These are phyloP conservation scores for Pseudevernia furfuracea DNA, from an alignment of 495 filamentous ascomycete species.

Conservation along the genomic window DNA sequence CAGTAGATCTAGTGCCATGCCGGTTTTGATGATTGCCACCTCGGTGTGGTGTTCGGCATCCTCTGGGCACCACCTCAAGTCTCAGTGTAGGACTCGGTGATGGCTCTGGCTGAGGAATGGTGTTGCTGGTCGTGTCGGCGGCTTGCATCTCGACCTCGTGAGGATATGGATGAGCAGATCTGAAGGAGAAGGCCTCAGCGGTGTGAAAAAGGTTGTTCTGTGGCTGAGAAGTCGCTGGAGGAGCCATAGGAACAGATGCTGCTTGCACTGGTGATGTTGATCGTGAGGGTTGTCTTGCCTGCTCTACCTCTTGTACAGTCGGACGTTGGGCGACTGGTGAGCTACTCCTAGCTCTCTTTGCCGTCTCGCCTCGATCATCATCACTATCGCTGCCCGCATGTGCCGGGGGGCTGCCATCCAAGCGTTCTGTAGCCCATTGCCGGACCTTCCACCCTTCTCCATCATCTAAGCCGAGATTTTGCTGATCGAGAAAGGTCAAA, in stretches of 20 bases:
- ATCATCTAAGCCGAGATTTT: conserved; percentile 66
- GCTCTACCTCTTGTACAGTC: conserved; percentile 35
- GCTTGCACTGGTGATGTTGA: conserved; percentile 36
- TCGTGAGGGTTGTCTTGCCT: conserved; percentile 33
- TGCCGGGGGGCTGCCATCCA: conserved; percentile 50
- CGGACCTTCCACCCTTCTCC: conserved; percentile 76
- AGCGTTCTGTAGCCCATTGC: conserved; percentile 75
- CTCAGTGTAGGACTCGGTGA: conserved; percentile 39
- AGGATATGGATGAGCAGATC: conserved; percentile 58
- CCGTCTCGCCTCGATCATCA: conserved; percentile 56
- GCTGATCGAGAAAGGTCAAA: conserved; percentile 70
- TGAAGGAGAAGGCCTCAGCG: conserved; percentile 61
- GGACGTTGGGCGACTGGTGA: conserved; percentile 57
- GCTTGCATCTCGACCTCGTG: conserved; percentile 59
- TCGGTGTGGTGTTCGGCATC: conserved; percentile 44
- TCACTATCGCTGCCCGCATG: conserved; percentile 57
- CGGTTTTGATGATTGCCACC: conserved; percentile 30
- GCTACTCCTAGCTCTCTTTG: conserved; percentile 47
- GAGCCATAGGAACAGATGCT: conserved; percentile 38
- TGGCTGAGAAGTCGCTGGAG: conserved; percentile 20
- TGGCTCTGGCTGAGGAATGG: conserved; percentile 23
- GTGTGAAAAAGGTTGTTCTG: conserved; percentile 24
- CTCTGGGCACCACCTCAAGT: conserved; percentile 47
- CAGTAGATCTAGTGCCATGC: conserved; percentile 37
- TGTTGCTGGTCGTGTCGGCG: conserved; percentile 34